Percentiles rank a stretch among this genome's conserved stretches.
Conservation (phyloP, 2,329 filamentous ascomycete genomes). For the Aspergillus aculeatus region DNA sequence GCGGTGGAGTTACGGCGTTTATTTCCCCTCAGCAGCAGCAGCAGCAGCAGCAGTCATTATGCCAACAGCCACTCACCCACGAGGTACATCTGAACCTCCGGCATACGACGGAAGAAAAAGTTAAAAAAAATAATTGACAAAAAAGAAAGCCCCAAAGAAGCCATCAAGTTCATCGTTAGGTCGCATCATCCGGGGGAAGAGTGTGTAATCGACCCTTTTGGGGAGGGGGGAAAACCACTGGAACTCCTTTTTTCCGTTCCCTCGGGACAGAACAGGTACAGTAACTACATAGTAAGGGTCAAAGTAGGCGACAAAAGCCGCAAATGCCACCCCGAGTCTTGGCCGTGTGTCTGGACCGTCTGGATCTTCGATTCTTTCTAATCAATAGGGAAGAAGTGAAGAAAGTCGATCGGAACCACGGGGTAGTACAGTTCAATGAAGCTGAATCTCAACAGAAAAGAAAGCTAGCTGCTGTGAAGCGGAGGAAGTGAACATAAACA, state of each 20-base stretch:
- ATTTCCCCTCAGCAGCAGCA: neutral
- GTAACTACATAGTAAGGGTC: neutral
- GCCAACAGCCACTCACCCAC: neutral
- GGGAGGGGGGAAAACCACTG: too few relatives aligned
- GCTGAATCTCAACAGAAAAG: neutral
- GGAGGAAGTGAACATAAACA: neutral
- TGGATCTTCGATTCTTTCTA: neutral
- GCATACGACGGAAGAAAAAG: neutral
- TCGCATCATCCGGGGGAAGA: neutral
- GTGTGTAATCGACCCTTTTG: neutral
- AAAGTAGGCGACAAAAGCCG: neutral
- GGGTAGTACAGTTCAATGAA: neutral
- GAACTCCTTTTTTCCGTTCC: neutral
- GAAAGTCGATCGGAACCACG: neutral
- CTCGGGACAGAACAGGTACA: too few relatives aligned
- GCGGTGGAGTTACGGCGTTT: slow-evolving; percentile 13
- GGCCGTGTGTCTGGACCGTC: neutral
- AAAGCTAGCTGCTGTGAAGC: too few relatives aligned
- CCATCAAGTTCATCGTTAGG: neutral
- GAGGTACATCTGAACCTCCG: neutral
- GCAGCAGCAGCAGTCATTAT: too few relatives aligned
- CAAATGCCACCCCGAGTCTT: neutral
- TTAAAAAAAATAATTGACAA: too few relatives aligned
- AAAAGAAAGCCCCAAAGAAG: neutral
- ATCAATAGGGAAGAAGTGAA: too few relatives aligned